Percentiles rank a stretch among this genome's conserved stretches.
These are phyloP conservation scores for Ophiostoma piceae DNA, from an alignment of 2,329 filamentous ascomycete species.

Conservation along the genomic window DNA sequence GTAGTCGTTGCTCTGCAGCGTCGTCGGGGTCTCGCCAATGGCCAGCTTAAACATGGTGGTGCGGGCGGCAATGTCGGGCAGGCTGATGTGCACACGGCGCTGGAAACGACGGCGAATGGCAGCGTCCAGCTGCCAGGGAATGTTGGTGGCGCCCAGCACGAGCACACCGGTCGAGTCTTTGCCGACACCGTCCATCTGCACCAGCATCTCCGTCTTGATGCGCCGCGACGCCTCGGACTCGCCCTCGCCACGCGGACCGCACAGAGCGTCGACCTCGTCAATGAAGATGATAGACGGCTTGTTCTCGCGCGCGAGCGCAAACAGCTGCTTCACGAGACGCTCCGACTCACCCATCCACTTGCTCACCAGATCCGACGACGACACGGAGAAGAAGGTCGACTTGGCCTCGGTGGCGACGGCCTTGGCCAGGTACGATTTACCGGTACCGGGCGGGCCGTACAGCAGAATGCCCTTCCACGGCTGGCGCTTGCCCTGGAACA, in stretches of 20 bases:
- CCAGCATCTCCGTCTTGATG: conserved; percentile 97
- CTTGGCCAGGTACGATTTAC: conserved; percentile 96
- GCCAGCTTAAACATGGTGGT: conserved; percentile 94
- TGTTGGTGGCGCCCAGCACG: conserved; percentile 94
- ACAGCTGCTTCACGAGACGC: conserved; percentile 93
- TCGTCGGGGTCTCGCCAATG: conserved; percentile 87
- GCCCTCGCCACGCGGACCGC: conserved; percentile 85
- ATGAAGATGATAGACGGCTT: conserved; percentile 77
- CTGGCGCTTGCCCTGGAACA: conserved; percentile 93
- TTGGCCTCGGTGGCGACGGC: conserved; percentile 97
- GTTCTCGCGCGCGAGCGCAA: conserved; percentile 96
- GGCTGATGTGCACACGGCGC: conserved; percentile 86
- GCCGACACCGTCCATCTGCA: conserved; percentile 98
- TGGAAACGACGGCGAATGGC: conserved; percentile 96
- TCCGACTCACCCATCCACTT: conserved; percentile 99
- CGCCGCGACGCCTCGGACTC: conserved; percentile 95
- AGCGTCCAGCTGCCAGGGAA: conserved; percentile 95
- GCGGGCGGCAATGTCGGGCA: conserved; percentile 80
- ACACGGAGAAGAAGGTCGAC: conserved; percentile 98
- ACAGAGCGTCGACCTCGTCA: conserved; percentile 70
- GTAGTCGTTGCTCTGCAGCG: conserved; percentile 72
- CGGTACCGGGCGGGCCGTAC: conserved; percentile 92
- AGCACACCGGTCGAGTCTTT: conserved; percentile 91
- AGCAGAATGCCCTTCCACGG: conserved; percentile 97
- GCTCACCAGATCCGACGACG: conserved; percentile 91